These are phyloP conservation scores for Penicillium waksmanii DNA, from an alignment of 495 filamentous ascomycete genomes.

Conservation along the genomic window DNA sequence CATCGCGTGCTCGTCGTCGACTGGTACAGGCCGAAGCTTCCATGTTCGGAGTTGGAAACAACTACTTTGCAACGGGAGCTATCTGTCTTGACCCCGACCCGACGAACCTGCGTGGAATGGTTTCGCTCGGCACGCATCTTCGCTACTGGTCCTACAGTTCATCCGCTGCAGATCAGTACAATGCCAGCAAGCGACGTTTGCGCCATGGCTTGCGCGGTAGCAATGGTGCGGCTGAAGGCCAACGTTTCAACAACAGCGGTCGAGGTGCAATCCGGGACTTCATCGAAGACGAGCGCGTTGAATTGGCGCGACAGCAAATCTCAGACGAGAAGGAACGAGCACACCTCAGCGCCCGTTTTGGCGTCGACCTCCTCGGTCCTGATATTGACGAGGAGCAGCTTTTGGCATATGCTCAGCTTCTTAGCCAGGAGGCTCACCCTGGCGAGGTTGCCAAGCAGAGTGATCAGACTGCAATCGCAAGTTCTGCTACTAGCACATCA, in stretches of 20 bases:
- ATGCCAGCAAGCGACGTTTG: conserved; percentile 62
- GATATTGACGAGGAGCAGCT: conserved; percentile 85
- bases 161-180: conserved; percentile 63
- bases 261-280: conserved; percentile 71
- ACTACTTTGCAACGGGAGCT: conserved; percentile 81
- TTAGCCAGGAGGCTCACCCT: conserved; percentile 78
- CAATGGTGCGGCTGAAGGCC: conserved; percentile 55
- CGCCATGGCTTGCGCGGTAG: conserved; percentile 62
- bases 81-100: conserved; percentile 89
- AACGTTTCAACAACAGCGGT: conserved; percentile 61
- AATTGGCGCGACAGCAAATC: conserved; percentile 75
- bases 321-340: conserved; percentile 63
- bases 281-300: conserved; percentile 79
- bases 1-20: conserved; percentile 74
- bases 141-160: conserved; percentile 96
- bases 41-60: conserved; percentile 66
- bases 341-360: conserved; percentile 76
- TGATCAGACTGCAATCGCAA: conserved; percentile 48
- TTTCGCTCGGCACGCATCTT: conserved; percentile 83
- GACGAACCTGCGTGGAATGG: conserved; percentile 85
- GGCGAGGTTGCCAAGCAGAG: conserved; percentile 62
- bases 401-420: conserved; percentile 82
- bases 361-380: conserved; percentile 72
- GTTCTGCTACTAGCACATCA: conserved; percentile 49
- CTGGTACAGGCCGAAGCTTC: conserved; percentile 74